Evolutionary conservation across 805 yeast genomes (phyloP).

Genomic region (Pichia deserticola): DNA sequence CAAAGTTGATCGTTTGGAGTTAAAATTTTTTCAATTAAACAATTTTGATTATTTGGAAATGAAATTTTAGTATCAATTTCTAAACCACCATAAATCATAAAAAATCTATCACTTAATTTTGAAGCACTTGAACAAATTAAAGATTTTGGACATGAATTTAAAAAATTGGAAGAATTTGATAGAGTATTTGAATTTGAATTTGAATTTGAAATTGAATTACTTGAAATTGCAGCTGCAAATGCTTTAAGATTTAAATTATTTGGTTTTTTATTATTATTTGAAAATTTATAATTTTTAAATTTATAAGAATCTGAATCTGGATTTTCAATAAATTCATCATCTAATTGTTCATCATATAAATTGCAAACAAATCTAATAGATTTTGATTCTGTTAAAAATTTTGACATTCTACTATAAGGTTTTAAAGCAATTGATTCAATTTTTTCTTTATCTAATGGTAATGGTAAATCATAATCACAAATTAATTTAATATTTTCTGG

Average conservation of each 20-base stretch:
- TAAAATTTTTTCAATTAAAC: constrained; percentile 29
- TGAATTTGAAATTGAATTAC: not conserved
- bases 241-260: not conserved
- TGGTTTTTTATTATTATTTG: not conserved
- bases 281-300: no score
- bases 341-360: constrained; percentile 1
- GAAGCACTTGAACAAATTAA: constrained; percentile 42
- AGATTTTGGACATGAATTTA: constrained; percentile 37
- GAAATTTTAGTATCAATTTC: constrained; percentile 31
- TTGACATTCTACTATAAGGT: constrained; percentile 32
- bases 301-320: no score
- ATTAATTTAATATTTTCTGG: constrained; percentile 25
- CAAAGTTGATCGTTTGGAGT: constrained; percentile 42
- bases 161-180: constrained; percentile 9
- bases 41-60: constrained; percentile 27
- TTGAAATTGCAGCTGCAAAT: not conserved
- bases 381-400: constrained; percentile 34
- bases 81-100: constrained; percentile 67
- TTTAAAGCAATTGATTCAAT: constrained; percentile 36
- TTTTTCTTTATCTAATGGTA: constrained; percentile 36
- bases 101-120: constrained; percentile 46
- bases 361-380: constrained; percentile 23
- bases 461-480: constrained; percentile 34
- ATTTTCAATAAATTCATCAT: not conserved
- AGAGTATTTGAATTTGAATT: constrained; percentile 1